A percentile compares a stretch with the other conserved stretches of the same genome.
Conservation (phyloP, 2,329 filamentous ascomycete genomes). For the Venturia pyrina region DNA sequence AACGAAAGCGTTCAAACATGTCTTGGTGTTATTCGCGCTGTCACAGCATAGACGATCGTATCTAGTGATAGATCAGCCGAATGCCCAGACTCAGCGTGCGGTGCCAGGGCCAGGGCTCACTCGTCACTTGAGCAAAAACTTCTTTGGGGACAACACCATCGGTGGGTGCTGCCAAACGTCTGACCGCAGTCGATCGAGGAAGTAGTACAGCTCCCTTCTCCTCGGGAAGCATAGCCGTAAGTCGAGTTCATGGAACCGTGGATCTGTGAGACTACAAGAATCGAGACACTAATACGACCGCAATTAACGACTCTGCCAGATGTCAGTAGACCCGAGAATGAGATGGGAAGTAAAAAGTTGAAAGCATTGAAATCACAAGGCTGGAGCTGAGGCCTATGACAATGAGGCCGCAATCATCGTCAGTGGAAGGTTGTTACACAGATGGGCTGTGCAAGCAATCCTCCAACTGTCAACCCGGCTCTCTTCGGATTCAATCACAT, state of each 20-base stretch:
- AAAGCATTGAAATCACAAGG: not conserved
- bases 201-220: not conserved
- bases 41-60: not conserved
- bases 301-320: not conserved
- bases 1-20: not conserved
- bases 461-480: not conserved
- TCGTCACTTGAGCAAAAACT: not conserved
- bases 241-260: not conserved
- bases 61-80: not conserved
- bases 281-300: not conserved
- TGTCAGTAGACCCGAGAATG: not conserved
- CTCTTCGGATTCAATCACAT: no score
- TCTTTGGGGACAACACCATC: not conserved
- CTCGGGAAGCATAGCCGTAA: not conserved
- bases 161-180: not conserved
- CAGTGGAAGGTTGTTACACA: not conserved
- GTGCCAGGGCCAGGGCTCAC: not conserved
- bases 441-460: not conserved
- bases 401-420: not conserved
- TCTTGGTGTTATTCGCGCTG: not conserved
- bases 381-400: not conserved
- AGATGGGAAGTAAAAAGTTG: not conserved
- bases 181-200: not conserved
- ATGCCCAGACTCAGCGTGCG: no score
- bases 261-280: not conserved